Base-by-base conservation (phyloP, 192 early-diverging fungal genomes). In the Entomortierella chlamydospora region DNA sequence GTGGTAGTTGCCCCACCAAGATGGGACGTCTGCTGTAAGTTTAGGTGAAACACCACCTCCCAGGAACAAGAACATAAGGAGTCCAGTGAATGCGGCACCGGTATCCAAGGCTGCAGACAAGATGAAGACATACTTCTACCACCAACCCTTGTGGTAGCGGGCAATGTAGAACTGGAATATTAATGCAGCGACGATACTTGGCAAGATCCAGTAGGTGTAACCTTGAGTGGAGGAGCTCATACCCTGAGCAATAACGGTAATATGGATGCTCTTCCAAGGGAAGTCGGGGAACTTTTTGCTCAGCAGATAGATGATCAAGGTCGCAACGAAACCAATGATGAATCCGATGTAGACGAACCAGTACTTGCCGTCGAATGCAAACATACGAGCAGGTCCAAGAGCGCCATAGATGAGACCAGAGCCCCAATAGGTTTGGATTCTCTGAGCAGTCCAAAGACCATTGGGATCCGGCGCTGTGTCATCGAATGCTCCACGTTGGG, bases 351-450 rank as follows among this genome's bases (percentile, higher is more conserved):
- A 64, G 42, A 83, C 68, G 61, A 61, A 68, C 60, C 62, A 77
- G 47, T 70, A 73, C 63, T 82, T 82, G 57, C 56, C 68, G 3
- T 81, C 64, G 29, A 59, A 29, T 3, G 70, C 66, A 53, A 93
- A 94, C 85, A 94, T 89, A 6, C 86, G 80, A 20, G 55, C 66
- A 2, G 93, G 91, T 33, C 91, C 91, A 58, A 95, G 88, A 10
- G 89, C 84, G 20, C 93, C 93, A 88, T 92, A 95, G 61, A 95
- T 70, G 33, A 70, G 57, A 30, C 83, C 89, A 33, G 87, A 90
- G 51, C 84, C 85, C 83, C 84, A 89, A 57, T 93, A 95, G 30
- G 83, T 85, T 1, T 64, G 54, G 53, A 84, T 84, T 56, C 68
- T 78, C 61, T 78, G 78, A n/a, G 84, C 87, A 52, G 84, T 84